Evolutionary conservation across 305 asterid genomes (phyloP).

Genomic region (Fraxinus greggii): DNA sequence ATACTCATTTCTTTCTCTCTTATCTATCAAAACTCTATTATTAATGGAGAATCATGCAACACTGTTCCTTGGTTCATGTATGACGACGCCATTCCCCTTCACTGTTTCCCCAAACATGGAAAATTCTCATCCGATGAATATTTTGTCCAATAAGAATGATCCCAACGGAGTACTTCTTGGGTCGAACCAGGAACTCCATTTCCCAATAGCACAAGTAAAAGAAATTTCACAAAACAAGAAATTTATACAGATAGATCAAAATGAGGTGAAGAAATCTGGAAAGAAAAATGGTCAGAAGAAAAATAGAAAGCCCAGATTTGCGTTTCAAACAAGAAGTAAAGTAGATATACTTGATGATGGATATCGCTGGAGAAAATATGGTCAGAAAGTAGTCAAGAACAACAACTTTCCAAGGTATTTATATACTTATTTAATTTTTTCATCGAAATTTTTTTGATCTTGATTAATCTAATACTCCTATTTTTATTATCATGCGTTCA

Average conservation of each 20-base stretch:
- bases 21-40: not conserved
- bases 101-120: slow-evolving; percentile 17
- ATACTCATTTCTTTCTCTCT: not conserved
- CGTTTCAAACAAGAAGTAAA: slow-evolving; percentile 48
- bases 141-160: not conserved
- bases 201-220: not conserved
- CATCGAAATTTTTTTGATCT: not conserved
- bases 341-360: slow-evolving; percentile 56
- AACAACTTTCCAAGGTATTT: slow-evolving; percentile 45
- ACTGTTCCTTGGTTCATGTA: slow-evolving; percentile 8
- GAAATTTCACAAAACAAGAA: not conserved
- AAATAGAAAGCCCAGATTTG: slow-evolving; percentile 33
- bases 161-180: not conserved
- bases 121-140: not conserved
- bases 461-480: not conserved
- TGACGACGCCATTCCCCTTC: not conserved
- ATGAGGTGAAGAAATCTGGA: not conserved
- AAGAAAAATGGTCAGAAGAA: slow-evolving; percentile 25
- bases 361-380: slow-evolving; percentile 52
- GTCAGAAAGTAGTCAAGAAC: slow-evolving; percentile 50
- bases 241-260: not conserved
- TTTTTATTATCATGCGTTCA: not conserved
- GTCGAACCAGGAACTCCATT: not conserved
- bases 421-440: not conserved
- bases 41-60: slow-evolving; percentile 26